These are phyloP conservation scores for Saturnispora quitensis DNA, from an alignment of 805 yeast genomes.

Conservation along the genomic window DNA sequence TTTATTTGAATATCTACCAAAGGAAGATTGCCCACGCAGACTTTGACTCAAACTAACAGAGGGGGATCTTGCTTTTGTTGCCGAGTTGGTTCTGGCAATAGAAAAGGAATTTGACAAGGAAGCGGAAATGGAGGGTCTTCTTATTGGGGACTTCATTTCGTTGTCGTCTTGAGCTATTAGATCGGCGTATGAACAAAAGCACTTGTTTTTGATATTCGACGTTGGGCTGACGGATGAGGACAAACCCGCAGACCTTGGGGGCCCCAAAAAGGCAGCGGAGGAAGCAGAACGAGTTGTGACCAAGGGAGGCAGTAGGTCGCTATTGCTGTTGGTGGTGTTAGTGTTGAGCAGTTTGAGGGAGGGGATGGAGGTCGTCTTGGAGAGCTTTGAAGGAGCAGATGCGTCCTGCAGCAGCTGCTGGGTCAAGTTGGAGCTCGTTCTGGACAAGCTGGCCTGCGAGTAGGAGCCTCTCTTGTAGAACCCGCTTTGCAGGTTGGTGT, in stretches of 20 bases:
- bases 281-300: slow-evolving; percentile 5
- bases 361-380: neutral
- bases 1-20: slow-evolving; percentile 3
- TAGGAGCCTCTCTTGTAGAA: slow-evolving; percentile 15
- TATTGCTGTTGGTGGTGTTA: slow-evolving; percentile 5
- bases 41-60: neutral
- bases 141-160: slow-evolving; percentile 30
- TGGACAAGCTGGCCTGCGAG: slow-evolving; percentile 14
- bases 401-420: slow-evolving; percentile 16
- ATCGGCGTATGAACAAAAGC: slow-evolving; percentile 74
- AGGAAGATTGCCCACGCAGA: neutral
- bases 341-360: neutral
- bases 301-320: slow-evolving; percentile 8
- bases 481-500: slow-evolving; percentile 9
- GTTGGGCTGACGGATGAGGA: slow-evolving; percentile 29
- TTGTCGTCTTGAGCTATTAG: slow-evolving; percentile 60
- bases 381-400: slow-evolving; percentile 4
- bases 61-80: slow-evolving; percentile 16
- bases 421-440: slow-evolving; percentile 22
- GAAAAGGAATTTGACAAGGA: slow-evolving; percentile 28
- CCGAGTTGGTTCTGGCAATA: slow-evolving; percentile 23
- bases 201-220: slow-evolving; percentile 19
- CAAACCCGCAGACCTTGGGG: slow-evolving; percentile 1
- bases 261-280: slow-evolving; percentile 1
- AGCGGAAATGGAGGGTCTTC: slow-evolving; percentile 51